Evolutionary conservation across 1,139 yeast genomes (phyloP).

Genomic region (Lodderomyces parapsilosis): DNA sequence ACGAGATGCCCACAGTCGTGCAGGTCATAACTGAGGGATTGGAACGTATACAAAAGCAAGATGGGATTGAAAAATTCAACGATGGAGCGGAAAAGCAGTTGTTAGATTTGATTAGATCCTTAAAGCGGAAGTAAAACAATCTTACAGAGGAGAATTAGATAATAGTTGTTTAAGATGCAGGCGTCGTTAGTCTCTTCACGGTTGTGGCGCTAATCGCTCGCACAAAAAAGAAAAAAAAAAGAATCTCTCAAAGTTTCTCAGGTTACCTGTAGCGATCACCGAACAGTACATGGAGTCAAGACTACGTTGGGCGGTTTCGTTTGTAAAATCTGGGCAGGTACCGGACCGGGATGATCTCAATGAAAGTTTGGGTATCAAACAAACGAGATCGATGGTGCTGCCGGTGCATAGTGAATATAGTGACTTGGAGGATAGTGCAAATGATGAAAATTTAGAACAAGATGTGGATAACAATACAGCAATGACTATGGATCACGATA

Average conservation of each 20-base stretch:
- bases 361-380: background rate
- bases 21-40: conserved; percentile 47
- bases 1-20: conserved; percentile 36
- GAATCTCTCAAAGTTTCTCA: no score
- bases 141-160: no score
- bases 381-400: conserved; percentile 9
- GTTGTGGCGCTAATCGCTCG: background rate
- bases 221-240: background rate
- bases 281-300: background rate
- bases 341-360: background rate
- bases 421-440: conserved; percentile 20
- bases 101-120: conserved; percentile 20
- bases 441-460: background rate
- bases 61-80: conserved; percentile 15
- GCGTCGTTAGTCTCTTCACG: background rate
- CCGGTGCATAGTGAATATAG: conserved; percentile 21
- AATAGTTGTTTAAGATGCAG: no score
- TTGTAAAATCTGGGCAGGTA: background rate
- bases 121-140: no score
- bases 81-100: conserved; percentile 24
- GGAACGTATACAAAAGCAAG: conserved; percentile 25
- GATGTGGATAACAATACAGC: background rate
- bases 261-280: no score
- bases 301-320: conserved; percentile 7
- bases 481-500: background rate